phyloP scores from a whole-genome alignment of 495 filamentous ascomycete species.

The Talaromyces ruber region DNA sequence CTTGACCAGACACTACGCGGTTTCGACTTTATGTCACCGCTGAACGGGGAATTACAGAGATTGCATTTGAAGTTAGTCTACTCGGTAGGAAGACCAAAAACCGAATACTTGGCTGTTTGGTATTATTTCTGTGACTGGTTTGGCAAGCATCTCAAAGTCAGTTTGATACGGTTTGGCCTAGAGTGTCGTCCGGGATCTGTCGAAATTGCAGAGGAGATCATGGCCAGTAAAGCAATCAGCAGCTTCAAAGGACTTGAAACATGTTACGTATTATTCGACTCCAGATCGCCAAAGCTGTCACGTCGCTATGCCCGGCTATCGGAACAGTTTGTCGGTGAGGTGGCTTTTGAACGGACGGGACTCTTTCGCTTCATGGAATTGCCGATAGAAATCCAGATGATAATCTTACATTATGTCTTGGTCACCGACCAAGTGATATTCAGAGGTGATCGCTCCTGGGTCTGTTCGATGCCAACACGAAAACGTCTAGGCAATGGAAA shows the following conservation, averaged over 20 bases:
- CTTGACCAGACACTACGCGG: constrained; percentile 8
- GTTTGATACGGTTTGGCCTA: constrained; percentile 13
- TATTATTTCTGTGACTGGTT: constrained; percentile 12
- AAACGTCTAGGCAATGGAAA: not conserved
- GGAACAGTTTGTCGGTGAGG: not conserved
- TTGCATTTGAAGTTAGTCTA: constrained; percentile 14
- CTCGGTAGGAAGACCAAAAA: constrained; percentile 1
- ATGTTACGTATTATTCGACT: constrained; percentile 15
- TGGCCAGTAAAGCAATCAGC: not conserved
- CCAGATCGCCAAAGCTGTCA: constrained; percentile 6
- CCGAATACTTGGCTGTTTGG: constrained; percentile 10
- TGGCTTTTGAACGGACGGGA: not conserved
- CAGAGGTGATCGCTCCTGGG: not conserved
- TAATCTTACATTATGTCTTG: constrained; percentile 16
- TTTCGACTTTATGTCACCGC: constrained; percentile 10
- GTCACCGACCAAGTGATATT: constrained; percentile 10
- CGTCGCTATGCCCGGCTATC: constrained; percentile 4
- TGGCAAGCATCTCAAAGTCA: constrained; percentile 8
- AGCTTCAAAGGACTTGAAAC: not conserved
- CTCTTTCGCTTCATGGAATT: constrained; percentile 16
- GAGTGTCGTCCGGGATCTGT: constrained; percentile 15
- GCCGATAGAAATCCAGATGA: constrained; percentile 20
- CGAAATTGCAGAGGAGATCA: constrained; percentile 11
- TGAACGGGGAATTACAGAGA: constrained; percentile 8
- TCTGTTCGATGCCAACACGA: not conserved